Percentiles rank a stretch among this genome's conserved stretches.
phyloP scores from a whole-genome alignment of 208 protist species.

The Strigomonas culicis region DNA sequence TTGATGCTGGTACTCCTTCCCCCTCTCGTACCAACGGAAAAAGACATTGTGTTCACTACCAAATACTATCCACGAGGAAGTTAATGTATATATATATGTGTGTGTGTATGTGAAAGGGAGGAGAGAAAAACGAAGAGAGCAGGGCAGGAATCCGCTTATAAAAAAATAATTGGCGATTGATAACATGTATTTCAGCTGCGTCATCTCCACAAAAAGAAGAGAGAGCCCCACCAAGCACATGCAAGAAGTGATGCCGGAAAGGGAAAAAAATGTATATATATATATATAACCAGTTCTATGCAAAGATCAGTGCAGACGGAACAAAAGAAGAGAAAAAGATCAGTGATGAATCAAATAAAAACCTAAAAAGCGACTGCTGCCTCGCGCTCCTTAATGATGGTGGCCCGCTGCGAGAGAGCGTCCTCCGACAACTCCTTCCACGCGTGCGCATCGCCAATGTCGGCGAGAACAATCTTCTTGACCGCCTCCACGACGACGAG shows the following conservation, averaged over 20 bases:
- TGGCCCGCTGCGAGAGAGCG: conserved; percentile 28
- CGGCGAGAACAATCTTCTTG: conserved; percentile 2
- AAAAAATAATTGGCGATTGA: background rate
- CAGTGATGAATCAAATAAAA: too few species aligned
- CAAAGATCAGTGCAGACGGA: too few species aligned
- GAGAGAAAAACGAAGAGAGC: background rate
- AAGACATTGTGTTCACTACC: background rate
- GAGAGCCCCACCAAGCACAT: too few species aligned
- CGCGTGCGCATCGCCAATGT: background rate
- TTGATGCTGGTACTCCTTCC: too few species aligned
- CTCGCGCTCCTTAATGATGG: conserved; percentile 22
- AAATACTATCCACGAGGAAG: background rate
- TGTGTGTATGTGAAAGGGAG: background rate
- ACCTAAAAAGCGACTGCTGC: too few species aligned
- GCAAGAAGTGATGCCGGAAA: too few species aligned
- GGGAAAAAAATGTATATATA: too few species aligned
- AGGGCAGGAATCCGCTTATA: background rate
- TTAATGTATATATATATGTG: conserved; percentile 1
- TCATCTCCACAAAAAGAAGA: background rate
- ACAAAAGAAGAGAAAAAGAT: too few species aligned
- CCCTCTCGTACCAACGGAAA: too few species aligned
- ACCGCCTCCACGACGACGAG: conserved; percentile 68
- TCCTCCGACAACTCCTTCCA: conserved; percentile 33
- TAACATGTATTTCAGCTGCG: background rate
- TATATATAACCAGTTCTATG: too few species aligned